Conservation (phyloP, 1,139 yeast genomes). For the Suhomyces terraborum region DNA sequence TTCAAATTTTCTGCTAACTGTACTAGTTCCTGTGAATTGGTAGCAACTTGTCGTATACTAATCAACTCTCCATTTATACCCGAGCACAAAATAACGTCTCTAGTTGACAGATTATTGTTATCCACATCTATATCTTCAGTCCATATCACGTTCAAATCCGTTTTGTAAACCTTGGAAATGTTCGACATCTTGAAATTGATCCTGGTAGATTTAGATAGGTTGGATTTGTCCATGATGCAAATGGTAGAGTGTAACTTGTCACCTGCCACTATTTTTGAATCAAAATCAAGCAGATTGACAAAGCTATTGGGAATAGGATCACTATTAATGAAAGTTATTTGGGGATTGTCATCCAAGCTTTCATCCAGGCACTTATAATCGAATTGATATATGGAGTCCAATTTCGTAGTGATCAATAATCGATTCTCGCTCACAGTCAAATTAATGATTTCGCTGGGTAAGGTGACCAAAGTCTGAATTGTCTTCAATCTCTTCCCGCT, state of each 20-base stretch:
- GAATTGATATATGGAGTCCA: constrained; percentile 42
- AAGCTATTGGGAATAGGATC: constrained; percentile 43
- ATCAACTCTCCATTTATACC: constrained; percentile 55
- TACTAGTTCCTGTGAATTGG: constrained; percentile 18
- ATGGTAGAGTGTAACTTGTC: constrained; percentile 47
- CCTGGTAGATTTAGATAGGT: constrained; percentile 8
- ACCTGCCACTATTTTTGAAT: constrained; percentile 34
- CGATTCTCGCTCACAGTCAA: constrained; percentile 26
- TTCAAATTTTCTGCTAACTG: constrained; percentile 15
- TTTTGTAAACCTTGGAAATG: constrained; percentile 44
- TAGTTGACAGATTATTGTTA: background rate
- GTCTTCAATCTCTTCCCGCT: constrained; percentile 41
- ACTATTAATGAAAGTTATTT: constrained; percentile 22
- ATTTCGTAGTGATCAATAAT: constrained; percentile 38
- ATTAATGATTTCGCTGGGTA: constrained; percentile 42
- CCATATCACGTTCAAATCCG: constrained; percentile 42
- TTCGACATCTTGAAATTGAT: constrained; percentile 33
- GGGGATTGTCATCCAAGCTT: constrained; percentile 7
- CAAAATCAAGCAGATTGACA: constrained; percentile 39
- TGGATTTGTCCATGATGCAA: constrained; percentile 25
- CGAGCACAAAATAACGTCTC: constrained; percentile 34
- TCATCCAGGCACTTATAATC: constrained; percentile 14
- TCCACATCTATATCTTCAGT: constrained; percentile 12
- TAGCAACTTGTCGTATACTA: constrained; percentile 22
- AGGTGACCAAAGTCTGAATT: constrained; percentile 26